These are phyloP conservation scores for Pterocarpus santalinus DNA, from an alignment of 306 rosid species.

Conservation along the genomic window DNA sequence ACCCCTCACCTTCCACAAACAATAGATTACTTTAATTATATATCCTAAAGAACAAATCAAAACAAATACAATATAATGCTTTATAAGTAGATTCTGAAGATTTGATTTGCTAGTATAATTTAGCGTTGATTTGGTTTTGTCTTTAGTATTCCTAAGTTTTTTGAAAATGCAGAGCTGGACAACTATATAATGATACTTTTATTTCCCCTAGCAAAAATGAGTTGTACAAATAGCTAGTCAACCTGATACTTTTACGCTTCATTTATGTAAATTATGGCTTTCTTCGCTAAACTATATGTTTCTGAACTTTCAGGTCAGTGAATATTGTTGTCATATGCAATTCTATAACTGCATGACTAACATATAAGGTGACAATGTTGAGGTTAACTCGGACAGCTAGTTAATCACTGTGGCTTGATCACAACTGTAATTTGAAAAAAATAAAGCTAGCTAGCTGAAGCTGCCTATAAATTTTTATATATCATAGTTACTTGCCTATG, in stretches of 20 bases:
- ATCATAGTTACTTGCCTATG: neutral
- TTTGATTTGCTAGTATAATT: slow-evolving; percentile 15
- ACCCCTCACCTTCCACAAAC: neutral
- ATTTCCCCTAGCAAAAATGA: slow-evolving; percentile 30
- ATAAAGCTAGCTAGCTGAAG: slow-evolving; percentile 30
- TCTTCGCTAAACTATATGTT: neutral
- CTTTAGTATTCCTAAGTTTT: neutral
- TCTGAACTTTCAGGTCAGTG: slow-evolving; percentile 30
- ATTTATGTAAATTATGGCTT: slow-evolving; percentile 25
- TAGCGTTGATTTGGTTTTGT: slow-evolving; percentile 26
- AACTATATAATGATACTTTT: neutral
- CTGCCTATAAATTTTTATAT: neutral
- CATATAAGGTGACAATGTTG: slow-evolving; percentile 10
- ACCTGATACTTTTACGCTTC: slow-evolving; percentile 18
- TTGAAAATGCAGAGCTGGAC: slow-evolving; percentile 35
- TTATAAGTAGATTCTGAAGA: slow-evolving; percentile 27
- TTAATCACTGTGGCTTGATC: slow-evolving; percentile 24
- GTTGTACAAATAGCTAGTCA: slow-evolving; percentile 36
- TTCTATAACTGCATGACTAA: neutral
- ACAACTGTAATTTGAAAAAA: slow-evolving; percentile 36
- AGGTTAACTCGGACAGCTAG: slow-evolving; percentile 43
- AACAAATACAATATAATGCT: slow-evolving; percentile 16
- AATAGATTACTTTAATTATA: neutral
- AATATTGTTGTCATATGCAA: slow-evolving; percentile 10
- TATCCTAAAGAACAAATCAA: slow-evolving; percentile 13